Conservation (phyloP, 2,329 filamentous ascomycete genomes). For the Kalaharituber pfeilii region DNA sequence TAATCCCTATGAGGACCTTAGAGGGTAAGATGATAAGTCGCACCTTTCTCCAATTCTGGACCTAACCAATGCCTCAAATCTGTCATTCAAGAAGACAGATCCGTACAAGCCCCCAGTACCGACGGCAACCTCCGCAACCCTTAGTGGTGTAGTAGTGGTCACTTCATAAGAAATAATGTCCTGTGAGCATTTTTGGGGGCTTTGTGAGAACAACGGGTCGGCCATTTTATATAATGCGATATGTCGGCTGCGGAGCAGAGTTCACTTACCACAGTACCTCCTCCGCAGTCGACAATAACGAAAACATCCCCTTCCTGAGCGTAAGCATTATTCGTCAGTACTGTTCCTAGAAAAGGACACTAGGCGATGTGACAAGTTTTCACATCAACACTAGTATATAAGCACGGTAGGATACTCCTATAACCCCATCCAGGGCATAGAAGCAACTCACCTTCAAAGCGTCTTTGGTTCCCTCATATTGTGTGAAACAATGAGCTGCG, state of each 20-base stretch:
- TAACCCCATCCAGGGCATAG: too few relatives aligned
- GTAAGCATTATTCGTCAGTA: background rate
- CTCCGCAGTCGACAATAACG: background rate
- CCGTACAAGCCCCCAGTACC: conserved; percentile 47
- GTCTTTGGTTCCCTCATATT: background rate
- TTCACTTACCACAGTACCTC: background rate
- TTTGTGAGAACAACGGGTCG: too few relatives aligned
- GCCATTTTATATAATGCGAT: too few relatives aligned
- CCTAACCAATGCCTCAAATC: conserved; percentile 39
- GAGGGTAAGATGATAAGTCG: background rate
- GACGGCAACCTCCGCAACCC: conserved; percentile 60
- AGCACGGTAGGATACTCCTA: too few relatives aligned
- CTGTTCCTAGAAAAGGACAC: too few relatives aligned
- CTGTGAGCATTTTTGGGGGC: conserved; percentile 3
- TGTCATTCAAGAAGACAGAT: conserved; percentile 49
- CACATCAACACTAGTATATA: too few relatives aligned
- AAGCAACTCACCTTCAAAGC: background rate
- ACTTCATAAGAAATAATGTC: conserved; percentile 61
- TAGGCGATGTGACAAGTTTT: too few relatives aligned
- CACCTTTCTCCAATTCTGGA: conserved; percentile 8
- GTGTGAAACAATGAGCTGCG: conserved; percentile 14
- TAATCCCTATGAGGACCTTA: too few relatives aligned
- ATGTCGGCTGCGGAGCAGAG: too few relatives aligned
- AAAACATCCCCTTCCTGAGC: background rate
- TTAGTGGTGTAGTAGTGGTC: conserved; percentile 50